Conservation (phyloP, 257 asterid genomes). For the Nicotiana tomentosiformis region DNA sequence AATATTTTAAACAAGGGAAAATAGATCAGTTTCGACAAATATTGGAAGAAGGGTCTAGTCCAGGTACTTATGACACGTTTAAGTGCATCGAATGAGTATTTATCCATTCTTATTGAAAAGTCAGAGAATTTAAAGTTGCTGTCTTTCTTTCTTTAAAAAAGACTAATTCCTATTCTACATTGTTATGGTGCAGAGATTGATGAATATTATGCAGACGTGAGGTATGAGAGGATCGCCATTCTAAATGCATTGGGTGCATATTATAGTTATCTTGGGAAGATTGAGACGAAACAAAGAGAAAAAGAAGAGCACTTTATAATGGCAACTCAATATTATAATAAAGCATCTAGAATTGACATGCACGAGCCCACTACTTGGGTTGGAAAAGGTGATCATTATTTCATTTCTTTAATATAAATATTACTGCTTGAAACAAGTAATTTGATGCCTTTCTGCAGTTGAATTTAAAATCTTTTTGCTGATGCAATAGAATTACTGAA, state of each 20-base stretch:
- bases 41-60: conserved; percentile 98
- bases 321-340: conserved; percentile 96
- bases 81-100: not conserved
- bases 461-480: not conserved
- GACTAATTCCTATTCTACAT: conserved; percentile 5
- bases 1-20: conserved; percentile 97
- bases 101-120: not conserved
- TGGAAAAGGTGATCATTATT: conserved; percentile 69
- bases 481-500: not conserved
- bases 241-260: conserved; percentile 96
- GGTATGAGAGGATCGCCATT: conserved; percentile 94
- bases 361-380: conserved; percentile 99
- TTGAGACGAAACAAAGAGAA: conserved; percentile 79
- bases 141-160: not conserved
- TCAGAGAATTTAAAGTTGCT: not conserved
- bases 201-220: conserved; percentile 94
- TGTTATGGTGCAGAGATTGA: conserved; percentile 74
- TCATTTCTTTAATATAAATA: conserved; percentile 5
- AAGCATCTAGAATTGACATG: conserved; percentile 96
- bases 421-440: conserved; percentile 7
- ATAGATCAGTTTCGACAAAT: conserved; percentile 85
- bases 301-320: conserved; percentile 86
- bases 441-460: not conserved
- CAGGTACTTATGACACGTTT: conserved; percentile 40
- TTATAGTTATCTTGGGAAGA: conserved; percentile 88